phyloP scores from a whole-genome alignment of 768 basidiomycete genomes.

The Sutorius australiensis region DNA sequence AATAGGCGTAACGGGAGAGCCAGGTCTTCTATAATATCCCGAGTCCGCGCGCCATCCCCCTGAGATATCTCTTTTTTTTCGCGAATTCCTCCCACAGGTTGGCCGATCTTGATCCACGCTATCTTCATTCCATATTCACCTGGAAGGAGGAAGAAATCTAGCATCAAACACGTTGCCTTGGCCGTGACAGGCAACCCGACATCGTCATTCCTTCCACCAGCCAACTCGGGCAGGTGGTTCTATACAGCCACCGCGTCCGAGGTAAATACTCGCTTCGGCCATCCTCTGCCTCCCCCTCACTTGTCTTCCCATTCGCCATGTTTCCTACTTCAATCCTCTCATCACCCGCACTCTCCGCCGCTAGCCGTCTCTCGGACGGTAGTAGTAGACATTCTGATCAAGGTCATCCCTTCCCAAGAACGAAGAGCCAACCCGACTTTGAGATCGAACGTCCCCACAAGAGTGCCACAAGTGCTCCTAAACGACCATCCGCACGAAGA shows the following conservation, averaged over 20 bases:
- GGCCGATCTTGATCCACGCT: constrained; percentile 31
- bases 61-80: constrained; percentile 8
- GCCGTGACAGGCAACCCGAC: constrained; percentile 30
- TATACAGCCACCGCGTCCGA: constrained; percentile 32
- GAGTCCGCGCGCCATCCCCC: constrained; percentile 14
- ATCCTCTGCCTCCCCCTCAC: constrained; percentile 12
- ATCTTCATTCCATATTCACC: constrained; percentile 27
- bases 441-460: constrained; percentile 58
- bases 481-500: constrained; percentile 32
- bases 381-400: constrained; percentile 33
- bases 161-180: constrained; percentile 35
- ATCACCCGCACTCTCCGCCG: constrained; percentile 30
- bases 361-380: constrained; percentile 40
- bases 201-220: constrained; percentile 25
- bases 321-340: constrained; percentile 29
- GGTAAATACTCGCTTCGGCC: constrained; percentile 29
- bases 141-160: constrained; percentile 13
- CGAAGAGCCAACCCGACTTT: constrained; percentile 50
- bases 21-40: constrained; percentile 10
- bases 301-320: constrained; percentile 20
- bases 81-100: constrained; percentile 16
- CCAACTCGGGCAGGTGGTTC: constrained; percentile 31
- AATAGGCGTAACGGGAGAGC: background rate
- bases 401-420: constrained; percentile 35
- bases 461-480: constrained; percentile 29